Percentiles rank a stretch among this genome's conserved stretches.
Evolutionary conservation across 495 filamentous ascomycete species (phyloP).

Genomic region (Penicillium macrosclerotiorum): DNA sequence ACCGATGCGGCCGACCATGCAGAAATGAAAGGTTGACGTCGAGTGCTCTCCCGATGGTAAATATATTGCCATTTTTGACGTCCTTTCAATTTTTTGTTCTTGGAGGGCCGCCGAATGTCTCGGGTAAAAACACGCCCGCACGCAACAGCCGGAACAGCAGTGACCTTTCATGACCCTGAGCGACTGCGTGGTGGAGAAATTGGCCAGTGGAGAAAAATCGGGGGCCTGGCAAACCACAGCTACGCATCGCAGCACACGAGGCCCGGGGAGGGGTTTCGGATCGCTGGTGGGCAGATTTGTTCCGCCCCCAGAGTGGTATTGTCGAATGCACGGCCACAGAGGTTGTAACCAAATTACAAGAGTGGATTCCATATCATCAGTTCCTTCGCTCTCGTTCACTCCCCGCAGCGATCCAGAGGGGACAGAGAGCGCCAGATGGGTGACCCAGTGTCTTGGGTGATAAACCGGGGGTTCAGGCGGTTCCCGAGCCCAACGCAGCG

Average conservation of each 20-base stretch:
- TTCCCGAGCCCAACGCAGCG: neutral
- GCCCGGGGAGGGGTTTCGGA: conserved; percentile 5
- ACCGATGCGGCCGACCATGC: neutral
- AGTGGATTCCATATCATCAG: too few relatives aligned
- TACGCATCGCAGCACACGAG: conserved; percentile 12
- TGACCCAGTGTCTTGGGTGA: too few relatives aligned
- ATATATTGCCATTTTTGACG: too few relatives aligned
- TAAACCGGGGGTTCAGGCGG: too few relatives aligned
- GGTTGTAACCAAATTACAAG: too few relatives aligned
- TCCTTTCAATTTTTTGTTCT: neutral
- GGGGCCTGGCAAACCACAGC: conserved; percentile 17
- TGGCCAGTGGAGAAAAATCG: neutral
- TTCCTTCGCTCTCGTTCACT: too few relatives aligned
- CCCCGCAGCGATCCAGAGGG: conserved; percentile 5
- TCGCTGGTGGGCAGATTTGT: conserved; percentile 1
- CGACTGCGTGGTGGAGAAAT: conserved; percentile 1
- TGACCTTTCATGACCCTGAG: conserved; percentile 1
- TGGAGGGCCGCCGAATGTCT: neutral
- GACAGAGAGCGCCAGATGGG: too few relatives aligned
- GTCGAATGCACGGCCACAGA: neutral
- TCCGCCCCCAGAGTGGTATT: conserved; percentile 1
- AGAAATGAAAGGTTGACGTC: neutral
- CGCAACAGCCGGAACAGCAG: too few relatives aligned
- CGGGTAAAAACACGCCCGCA: too few relatives aligned
- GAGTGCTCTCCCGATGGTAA: too few relatives aligned